Evolutionary conservation across 2,329 filamentous ascomycete species (phyloP).

Genomic region (Coniochaeta sp.): DNA sequence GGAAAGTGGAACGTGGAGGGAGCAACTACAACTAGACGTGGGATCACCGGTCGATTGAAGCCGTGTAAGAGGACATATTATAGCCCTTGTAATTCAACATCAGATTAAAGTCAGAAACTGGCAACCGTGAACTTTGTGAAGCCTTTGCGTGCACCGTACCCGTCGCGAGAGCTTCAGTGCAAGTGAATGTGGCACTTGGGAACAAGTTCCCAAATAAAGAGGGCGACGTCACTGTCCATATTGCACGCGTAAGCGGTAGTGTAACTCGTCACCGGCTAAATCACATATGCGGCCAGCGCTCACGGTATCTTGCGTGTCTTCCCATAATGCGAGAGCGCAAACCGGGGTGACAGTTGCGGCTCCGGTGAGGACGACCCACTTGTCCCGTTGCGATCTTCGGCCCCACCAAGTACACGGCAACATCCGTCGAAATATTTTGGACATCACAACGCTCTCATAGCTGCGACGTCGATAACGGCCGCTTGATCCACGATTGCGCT

Average conservation of each 20-base stretch:
- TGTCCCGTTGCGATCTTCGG: not conserved
- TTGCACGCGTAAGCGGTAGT: not conserved
- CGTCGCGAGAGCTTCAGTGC: too few relatives aligned
- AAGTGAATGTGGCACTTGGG: too few relatives aligned
- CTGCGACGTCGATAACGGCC: not conserved
- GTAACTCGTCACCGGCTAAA: not conserved
- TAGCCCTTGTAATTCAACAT: constrained; percentile 1
- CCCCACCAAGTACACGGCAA: not conserved
- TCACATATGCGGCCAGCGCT: not conserved
- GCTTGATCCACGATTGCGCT: too few relatives aligned
- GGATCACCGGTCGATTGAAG: not conserved
- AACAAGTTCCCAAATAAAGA: too few relatives aligned
- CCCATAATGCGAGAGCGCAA: not conserved
- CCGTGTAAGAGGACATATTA: constrained; percentile 1
- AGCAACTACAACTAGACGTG: not conserved
- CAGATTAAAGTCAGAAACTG: too few relatives aligned
- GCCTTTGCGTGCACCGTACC: too few relatives aligned
- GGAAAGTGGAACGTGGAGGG: not conserved
- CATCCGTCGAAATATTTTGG: not conserved
- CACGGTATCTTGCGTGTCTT: too few relatives aligned
- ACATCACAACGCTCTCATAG: not conserved
- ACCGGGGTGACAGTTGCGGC: not conserved
- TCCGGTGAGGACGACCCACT: not conserved
- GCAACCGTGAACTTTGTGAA: too few relatives aligned
- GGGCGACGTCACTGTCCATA: not conserved